Conservation (phyloP, 2,329 filamentous ascomycete species). For the Diaporthe caulivora region DNA sequence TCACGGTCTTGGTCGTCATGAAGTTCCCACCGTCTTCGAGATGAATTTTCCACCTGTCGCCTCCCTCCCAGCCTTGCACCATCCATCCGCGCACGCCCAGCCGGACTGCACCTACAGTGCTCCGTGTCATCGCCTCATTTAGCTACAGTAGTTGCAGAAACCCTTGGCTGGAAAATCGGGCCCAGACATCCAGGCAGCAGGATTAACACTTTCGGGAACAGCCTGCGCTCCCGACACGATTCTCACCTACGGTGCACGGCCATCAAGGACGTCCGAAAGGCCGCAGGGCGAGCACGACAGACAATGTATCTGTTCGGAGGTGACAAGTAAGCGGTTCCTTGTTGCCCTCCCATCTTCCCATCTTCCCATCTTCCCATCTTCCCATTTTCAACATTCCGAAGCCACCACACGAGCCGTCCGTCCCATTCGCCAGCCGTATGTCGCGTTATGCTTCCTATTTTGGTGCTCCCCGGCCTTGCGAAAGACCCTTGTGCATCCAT, state of each 20-base stretch:
- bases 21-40: no score
- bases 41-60: constrained; percentile 14
- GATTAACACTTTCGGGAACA: neutral
- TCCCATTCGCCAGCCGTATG: neutral
- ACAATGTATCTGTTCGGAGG: constrained; percentile 39
- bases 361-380: neutral
- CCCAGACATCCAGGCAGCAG: constrained; percentile 29
- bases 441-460: constrained; percentile 8
- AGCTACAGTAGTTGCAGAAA: constrained; percentile 17
- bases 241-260: neutral
- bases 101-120: neutral
- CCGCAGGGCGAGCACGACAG: neutral
- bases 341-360: neutral
- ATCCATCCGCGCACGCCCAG: neutral
- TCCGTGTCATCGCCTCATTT: constrained; percentile 2
- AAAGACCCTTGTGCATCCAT: neutral
- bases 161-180: constrained; percentile 15
- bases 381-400: neutral
- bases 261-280: constrained; percentile 5
- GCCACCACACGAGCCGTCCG: neutral
- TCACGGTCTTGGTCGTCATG: neutral
- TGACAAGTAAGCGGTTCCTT: constrained; percentile 34
- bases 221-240: neutral
- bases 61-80: neutral
- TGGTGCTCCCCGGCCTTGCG: neutral